Evolutionary conservation across 768 basidiomycete genomes (phyloP).

Genomic region (Lactifluus rugatus): DNA sequence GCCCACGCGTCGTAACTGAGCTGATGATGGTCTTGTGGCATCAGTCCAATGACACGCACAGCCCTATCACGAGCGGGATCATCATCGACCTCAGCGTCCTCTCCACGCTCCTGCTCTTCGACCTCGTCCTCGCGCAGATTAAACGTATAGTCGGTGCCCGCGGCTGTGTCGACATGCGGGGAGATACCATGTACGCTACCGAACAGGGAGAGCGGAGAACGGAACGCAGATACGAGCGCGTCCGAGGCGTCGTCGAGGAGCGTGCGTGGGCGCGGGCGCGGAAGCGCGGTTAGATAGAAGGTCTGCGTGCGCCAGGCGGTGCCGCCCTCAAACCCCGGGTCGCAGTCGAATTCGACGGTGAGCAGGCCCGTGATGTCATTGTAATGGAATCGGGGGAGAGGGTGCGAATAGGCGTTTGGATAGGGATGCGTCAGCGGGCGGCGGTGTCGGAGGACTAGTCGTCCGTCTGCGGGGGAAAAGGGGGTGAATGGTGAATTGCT

Average conservation of each 20-base stretch:
- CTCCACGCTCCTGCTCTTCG: slow-evolving; percentile 65
- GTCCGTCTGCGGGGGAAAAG: slow-evolving; percentile 37
- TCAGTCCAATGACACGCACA: slow-evolving; percentile 45
- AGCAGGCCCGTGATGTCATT: slow-evolving; percentile 46
- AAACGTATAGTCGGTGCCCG: slow-evolving; percentile 21
- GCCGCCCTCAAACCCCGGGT: slow-evolving; percentile 47
- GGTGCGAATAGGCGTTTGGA: slow-evolving; percentile 70
- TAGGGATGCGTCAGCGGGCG: slow-evolving; percentile 68
- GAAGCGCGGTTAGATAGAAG: slow-evolving; percentile 58
- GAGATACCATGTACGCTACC: slow-evolving; percentile 19
- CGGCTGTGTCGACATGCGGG: slow-evolving; percentile 18
- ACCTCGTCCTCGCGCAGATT: slow-evolving; percentile 73
- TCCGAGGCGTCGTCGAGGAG: slow-evolving; percentile 64
- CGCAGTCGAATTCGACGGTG: slow-evolving; percentile 45
- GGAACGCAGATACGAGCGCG: slow-evolving; percentile 53
- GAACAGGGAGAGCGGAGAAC: slow-evolving; percentile 45
- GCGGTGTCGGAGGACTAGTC: slow-evolving; percentile 64
- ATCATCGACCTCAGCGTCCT: slow-evolving; percentile 74
- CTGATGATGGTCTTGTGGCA: slow-evolving; percentile 30
- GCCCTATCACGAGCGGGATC: slow-evolving; percentile 46
- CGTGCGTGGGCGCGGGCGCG: slow-evolving; percentile 55
- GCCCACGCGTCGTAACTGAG: slow-evolving; percentile 31
- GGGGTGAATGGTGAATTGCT: neutral
- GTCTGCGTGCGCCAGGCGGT: slow-evolving; percentile 47
- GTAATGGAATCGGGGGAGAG: slow-evolving; percentile 62